Base-by-base conservation (phyloP, 2,329 filamentous ascomycete species). In the Alternaria alternata region DNA sequence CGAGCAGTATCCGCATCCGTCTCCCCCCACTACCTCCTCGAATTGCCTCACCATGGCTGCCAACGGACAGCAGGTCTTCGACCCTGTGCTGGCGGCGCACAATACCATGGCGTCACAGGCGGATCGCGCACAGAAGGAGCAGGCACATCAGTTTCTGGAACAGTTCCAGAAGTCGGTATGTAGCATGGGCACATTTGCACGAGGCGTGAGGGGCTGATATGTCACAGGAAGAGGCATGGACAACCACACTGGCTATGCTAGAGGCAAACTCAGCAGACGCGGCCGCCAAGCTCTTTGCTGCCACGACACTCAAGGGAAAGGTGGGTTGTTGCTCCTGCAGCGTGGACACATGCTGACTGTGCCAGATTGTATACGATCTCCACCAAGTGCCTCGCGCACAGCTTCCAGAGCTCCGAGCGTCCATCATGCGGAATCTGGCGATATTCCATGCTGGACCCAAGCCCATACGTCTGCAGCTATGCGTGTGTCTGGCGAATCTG, bases 241-340 rank as follows among this genome's bases (percentile, higher is more conserved):
- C 89, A 44, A 90, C 91, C 47, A 94, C 93, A 64, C 90, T 97
- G 77, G 87, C 89, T 54, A 92, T 99, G 64, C 83, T 99, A 64
- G 92, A 96, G 78, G 91, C 92, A 16, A 75, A 83, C 51, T 86
- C 90, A 65, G 87, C 91, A 56, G 90, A 94, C 64, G 86, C 91
- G 51, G 93, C 97, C 78, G 92, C 92, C 26, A 95, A 95, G 78
- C 84, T 99, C 62, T 99, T 99, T 80, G 95, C 95, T 47, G 95
- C 95, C 60, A 98, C 94, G 47, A 99, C 95, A 53, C 84, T 99
- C 75, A 97, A 96, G 83, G 95, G 95, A 85, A 99, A 99, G 90
- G 95, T 98, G 84, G 68, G 82, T 69, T 43, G 34, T 59, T 55
- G 41, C 16, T 18, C 1, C 39, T 12, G 9, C 24, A 8, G n/a